Evolutionary conservation across 441 rosid species (phyloP), one percentile per base, ranked within the genome.

Genomic region (Codiaeum variegatum): DNA sequence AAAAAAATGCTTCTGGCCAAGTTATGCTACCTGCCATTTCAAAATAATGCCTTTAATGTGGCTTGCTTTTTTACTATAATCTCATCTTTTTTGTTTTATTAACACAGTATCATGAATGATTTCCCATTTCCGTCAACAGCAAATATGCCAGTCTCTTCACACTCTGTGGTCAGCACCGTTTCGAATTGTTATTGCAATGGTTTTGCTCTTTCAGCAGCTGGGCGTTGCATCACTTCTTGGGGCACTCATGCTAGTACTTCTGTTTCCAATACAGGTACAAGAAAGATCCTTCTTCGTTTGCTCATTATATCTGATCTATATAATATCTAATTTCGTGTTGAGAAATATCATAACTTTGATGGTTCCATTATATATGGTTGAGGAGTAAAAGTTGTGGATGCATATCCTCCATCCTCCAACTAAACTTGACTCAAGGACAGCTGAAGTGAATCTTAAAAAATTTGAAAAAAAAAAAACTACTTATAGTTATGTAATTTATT

Each of bases 91-190:
- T 51, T 51, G 32, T 47, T 72, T 38, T 3, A 19, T 23, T 62
- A 62, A 34, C 26, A n/a, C 18, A 13, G 8, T 47, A 69, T 47
- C 28, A 11, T 49, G 13, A 28, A 71, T 52, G 26, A 24, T 66
- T 60, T 13, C 73, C 76, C 19, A 9, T 70, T 62, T 78, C 44
- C 69, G 76, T 79, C 62, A 26, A 76, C 90, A 91, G 93, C 94
- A 91, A 91, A 51, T 88, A 76, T 89, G 91, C 75, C 98, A 96
- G 83, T 84, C 93, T 66, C 97, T 96, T 83, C 99, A 96, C 80
- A 86, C 92, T 77, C 61, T 96, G 79, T 96, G 99, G 99, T 96
- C 99, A 75, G 98, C 99, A 81, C 99, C 99, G 42, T 91, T 96
- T 83, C 98, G 99, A 36, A 93, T 96, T 44, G 66, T 71, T 65